Base-by-base conservation (phyloP, 148 eudicot species). In the Linanthus parryae region DNA sequence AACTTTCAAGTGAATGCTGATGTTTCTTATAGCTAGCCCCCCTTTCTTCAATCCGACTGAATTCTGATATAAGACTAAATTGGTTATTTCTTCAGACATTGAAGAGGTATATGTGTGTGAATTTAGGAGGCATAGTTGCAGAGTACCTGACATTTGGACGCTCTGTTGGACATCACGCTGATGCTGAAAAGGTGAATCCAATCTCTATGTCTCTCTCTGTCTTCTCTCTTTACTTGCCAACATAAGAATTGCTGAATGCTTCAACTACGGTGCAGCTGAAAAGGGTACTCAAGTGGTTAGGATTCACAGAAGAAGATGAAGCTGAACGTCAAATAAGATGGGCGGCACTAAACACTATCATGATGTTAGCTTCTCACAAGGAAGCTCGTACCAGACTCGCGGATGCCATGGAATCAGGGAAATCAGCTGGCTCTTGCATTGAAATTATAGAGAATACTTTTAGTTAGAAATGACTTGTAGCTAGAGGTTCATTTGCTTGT, bases 341-440 rank as follows among this genome's bases (percentile, higher is more conserved):
- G 63, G 63, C 63, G 5, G 42, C 39, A 36, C 18, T 21, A 18
- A 37, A 48, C 38, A 59, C 63, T 26, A 27, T 48, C 55, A 11
- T 15, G 3, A 37, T 59, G 37, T 40, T 59, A 29, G 33, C 24
- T 37, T 25, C 28, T 16, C 63, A 59, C 27, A 26, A 38, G 17
- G 47, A 59, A 48, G 63, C 63, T 35, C 48, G 63, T 47, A 47
- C 54, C 9, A 48, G 55, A 48, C 55, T 59, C 14, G 63, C 55
- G 19, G 63, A 59, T 25, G 53, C 30, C 31, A 59, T 59, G 54
- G 63, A 37, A 14, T 37, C 48, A n/a, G 55, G 47, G 8, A 59
- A 48, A 20, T 59, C 63, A 8, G 55, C 48, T 27, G 63, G 63
- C 31, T 16, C 25, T 21, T 59, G 63, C 63, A 59, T 59, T 48